Percentiles rank a stretch among this genome's conserved stretches.
phyloP scores from a whole-genome alignment of 495 filamentous ascomycete species.

The Jackrogersella minutella region DNA sequence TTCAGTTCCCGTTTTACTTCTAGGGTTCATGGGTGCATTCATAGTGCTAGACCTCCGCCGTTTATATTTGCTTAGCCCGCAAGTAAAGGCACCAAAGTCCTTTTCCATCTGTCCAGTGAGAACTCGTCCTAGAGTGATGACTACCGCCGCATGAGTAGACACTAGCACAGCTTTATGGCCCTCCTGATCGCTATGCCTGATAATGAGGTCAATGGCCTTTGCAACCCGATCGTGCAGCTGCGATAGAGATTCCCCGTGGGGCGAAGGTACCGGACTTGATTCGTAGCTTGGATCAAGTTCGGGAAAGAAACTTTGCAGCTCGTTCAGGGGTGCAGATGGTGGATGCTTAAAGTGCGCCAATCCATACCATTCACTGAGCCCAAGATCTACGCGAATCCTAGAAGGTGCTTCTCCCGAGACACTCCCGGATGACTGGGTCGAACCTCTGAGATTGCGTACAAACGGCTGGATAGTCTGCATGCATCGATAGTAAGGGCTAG shows the following conservation, averaged over 20 bases:
- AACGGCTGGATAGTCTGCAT: conserved; percentile 84
- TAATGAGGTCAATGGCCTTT: conserved; percentile 71
- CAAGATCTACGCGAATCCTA: conserved; percentile 74
- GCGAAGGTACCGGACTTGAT: conserved; percentile 69
- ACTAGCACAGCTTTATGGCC: conserved; percentile 73
- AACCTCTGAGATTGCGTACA: conserved; percentile 45
- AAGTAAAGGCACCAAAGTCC: conserved; percentile 90
- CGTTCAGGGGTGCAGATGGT: conserved; percentile 66
- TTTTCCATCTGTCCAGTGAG: conserved; percentile 76
- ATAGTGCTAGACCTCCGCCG: conserved; percentile 17
- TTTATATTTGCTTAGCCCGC: conserved; percentile 70
- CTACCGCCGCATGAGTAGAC: conserved; percentile 87
- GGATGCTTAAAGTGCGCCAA: conserved; percentile 82
- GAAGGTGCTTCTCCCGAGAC: conserved; percentile 10
- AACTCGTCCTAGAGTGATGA: conserved; percentile 84
- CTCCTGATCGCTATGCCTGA: conserved; percentile 72
- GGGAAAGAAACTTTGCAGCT: conserved; percentile 72
- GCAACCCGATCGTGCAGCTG: conserved; percentile 84
- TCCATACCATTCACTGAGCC: conserved; percentile 93
- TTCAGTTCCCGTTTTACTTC: not conserved
- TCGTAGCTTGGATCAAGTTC: conserved; percentile 61
- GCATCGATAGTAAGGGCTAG: conserved; percentile 89
- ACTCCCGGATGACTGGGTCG: conserved; percentile 20
- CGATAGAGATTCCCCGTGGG: conserved; percentile 76
- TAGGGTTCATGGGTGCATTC: not conserved